A percentile compares a stretch with the other conserved stretches of the same genome.
These are phyloP conservation scores for Coemansia sp. DNA, from an alignment of 192 early-diverging fungal genomes.

Conservation along the genomic window DNA sequence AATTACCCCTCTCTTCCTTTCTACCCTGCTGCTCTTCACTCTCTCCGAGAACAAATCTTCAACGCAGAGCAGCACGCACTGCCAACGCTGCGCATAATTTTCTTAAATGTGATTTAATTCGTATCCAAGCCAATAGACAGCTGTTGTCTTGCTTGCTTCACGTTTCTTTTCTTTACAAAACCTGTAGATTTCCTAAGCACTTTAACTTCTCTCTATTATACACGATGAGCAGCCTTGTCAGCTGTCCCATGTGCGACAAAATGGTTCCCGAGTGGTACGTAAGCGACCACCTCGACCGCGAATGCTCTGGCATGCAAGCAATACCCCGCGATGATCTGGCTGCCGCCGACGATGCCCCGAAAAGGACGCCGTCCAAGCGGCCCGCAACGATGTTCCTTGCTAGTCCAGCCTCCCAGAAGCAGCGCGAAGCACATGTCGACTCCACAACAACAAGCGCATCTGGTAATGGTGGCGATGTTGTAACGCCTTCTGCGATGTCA, in stretches of 20 bases:
- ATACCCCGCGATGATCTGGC: neutral
- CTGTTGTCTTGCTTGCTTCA: too few relatives aligned
- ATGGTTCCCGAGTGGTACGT: slow-evolving; percentile 50
- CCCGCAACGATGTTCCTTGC: neutral
- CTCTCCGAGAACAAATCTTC: too few relatives aligned
- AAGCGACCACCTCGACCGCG: slow-evolving; percentile 52
- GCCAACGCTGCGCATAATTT: too few relatives aligned
- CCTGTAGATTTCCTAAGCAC: too few relatives aligned
- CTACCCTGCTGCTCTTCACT: too few relatives aligned
- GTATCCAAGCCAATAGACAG: too few relatives aligned
- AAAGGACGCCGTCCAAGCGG: slow-evolving; percentile 12
- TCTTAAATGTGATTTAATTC: too few relatives aligned
- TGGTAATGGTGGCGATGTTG: too few relatives aligned
- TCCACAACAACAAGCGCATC: neutral
- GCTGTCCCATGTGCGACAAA: slow-evolving; percentile 44
- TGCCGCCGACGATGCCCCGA: neutral
- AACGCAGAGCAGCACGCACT: too few relatives aligned
- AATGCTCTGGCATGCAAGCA: slow-evolving; percentile 23
- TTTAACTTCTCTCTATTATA: neutral
- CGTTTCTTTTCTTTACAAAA: too few relatives aligned
- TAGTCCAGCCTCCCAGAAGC: neutral
- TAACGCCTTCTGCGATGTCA: neutral
- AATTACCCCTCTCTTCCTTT: too few relatives aligned
- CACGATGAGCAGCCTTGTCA: slow-evolving; percentile 25
- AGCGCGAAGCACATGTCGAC: neutral